Conservation (phyloP, 1,139 yeast species). For the Blastobotrys capitulatus region DNA sequence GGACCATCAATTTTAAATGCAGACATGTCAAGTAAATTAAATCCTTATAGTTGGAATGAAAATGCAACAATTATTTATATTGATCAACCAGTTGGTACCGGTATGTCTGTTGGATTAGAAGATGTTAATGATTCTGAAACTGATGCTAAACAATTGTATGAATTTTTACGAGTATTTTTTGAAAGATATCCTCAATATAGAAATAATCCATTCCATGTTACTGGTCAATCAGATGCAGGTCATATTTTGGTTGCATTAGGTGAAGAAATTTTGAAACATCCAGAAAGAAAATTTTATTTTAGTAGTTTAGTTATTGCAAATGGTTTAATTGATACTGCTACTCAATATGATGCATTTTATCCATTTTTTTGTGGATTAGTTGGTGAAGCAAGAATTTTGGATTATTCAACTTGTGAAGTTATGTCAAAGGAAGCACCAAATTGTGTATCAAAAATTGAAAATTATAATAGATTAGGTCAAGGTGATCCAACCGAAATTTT, state of each 20-base stretch:
- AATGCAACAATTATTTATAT: slow-evolving; percentile 65
- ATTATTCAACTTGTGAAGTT: slow-evolving; percentile 49
- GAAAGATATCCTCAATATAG: slow-evolving; percentile 83
- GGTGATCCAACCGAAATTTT: slow-evolving; percentile 14
- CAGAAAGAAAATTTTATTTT: slow-evolving; percentile 55
- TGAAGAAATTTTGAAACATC: slow-evolving; percentile 74
- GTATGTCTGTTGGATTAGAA: slow-evolving; percentile 29
- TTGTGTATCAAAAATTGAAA: slow-evolving; percentile 14
- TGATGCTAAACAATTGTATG: slow-evolving; percentile 91
- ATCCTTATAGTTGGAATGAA: slow-evolving; percentile 64
- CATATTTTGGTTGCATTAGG: slow-evolving; percentile 95
- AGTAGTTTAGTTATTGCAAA: slow-evolving; percentile 90
- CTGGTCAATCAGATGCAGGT: slow-evolving; percentile 97
- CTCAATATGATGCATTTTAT: slow-evolving; percentile 54
- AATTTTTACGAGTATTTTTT: slow-evolving; percentile 84
- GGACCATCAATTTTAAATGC: slow-evolving; percentile 57
- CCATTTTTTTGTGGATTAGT: slow-evolving; percentile 38
- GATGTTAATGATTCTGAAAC: slow-evolving; percentile 41
- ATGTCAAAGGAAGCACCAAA: slow-evolving; percentile 40
- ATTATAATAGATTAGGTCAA: slow-evolving; percentile 16
- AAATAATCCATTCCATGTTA: slow-evolving; percentile 76
- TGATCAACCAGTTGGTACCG: slow-evolving; percentile 74
- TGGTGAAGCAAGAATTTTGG: slow-evolving; percentile 57
- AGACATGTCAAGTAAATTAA: slow-evolving; percentile 37
- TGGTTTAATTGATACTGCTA: slow-evolving; percentile 82